Conservation (phyloP, 1,284 basidiomycete genomes). For the Pseudozyma flocculosa region DNA sequence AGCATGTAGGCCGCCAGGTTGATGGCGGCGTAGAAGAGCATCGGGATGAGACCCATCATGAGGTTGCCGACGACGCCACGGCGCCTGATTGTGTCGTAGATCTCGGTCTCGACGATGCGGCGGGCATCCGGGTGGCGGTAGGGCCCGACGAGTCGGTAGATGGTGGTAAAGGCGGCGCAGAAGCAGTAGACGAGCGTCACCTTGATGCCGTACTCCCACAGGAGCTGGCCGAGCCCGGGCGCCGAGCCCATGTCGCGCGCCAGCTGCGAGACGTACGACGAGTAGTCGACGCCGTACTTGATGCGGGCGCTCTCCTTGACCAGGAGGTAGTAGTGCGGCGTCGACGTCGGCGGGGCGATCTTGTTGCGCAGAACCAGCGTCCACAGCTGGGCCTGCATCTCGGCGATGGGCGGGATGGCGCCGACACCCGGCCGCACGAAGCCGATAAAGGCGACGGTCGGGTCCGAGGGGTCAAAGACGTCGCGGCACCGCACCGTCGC, state of each 20-base stretch:
- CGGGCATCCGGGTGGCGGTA: constrained; percentile 57
- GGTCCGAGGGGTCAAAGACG: constrained; percentile 63
- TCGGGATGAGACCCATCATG: constrained; percentile 63
- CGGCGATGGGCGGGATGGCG: constrained; percentile 70
- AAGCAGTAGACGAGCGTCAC: constrained; percentile 67
- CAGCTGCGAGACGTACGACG: constrained; percentile 66
- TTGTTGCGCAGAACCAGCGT: constrained; percentile 63
- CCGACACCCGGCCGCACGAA: constrained; percentile 67
- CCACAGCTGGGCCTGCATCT: constrained; percentile 70
- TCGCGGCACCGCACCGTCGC: constrained; percentile 65
- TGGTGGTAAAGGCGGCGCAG: constrained; percentile 67
- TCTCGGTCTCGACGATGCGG: constrained; percentile 64
- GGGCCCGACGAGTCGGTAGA: constrained; percentile 68
- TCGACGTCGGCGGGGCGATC: constrained; percentile 60
- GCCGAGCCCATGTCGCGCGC: constrained; percentile 68
- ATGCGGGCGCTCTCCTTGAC: constrained; percentile 65
- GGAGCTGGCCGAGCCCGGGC: constrained; percentile 64
- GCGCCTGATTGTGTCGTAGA: constrained; percentile 68
- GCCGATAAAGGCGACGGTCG: constrained; percentile 66
- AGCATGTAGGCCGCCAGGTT: constrained; percentile 56
- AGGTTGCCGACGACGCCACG: constrained; percentile 67
- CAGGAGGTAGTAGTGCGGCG: constrained; percentile 67
- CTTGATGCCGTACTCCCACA: constrained; percentile 64
- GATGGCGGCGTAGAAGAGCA: constrained; percentile 60
- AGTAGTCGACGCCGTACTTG: constrained; percentile 67